Conservation (phyloP, 176 grass and related monocot species). For the Hordeum marinum region DNA sequence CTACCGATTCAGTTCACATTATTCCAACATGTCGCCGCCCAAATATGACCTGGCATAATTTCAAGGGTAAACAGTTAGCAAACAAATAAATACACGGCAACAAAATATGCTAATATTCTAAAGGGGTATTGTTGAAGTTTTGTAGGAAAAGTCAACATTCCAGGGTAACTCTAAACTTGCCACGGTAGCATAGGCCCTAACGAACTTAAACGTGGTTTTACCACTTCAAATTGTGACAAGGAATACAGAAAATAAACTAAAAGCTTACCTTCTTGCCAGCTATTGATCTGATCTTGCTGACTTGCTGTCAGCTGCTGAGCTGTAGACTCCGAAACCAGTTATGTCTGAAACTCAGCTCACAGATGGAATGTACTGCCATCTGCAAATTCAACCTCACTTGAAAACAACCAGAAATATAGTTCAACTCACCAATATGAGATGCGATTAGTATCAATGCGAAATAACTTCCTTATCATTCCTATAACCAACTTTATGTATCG, state of each 20-base stretch:
- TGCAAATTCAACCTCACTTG: conserved; percentile 78
- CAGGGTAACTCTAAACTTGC: background rate
- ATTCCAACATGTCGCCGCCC: conserved; percentile 68
- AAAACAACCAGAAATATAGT: background rate
- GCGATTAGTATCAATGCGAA: background rate
- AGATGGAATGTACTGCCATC: conserved; percentile 70
- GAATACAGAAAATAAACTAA: background rate
- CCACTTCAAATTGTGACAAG: background rate
- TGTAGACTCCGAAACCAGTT: conserved; percentile 59
- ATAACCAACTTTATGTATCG: background rate
- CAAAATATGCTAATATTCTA: background rate
- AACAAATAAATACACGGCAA: background rate
- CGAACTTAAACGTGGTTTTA: background rate
- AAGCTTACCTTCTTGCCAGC: conserved; percentile 69
- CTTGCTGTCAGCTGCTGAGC: conserved; percentile 84
- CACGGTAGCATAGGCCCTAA: background rate
- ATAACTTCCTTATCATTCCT: background rate
- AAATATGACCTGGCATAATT: conserved; percentile 59
- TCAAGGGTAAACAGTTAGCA: background rate
- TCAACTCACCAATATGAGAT: background rate
- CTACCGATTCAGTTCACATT: conserved; percentile 89
- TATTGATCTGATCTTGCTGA: conserved; percentile 51
- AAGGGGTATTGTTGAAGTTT: background rate
- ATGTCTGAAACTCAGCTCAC: conserved; percentile 52
- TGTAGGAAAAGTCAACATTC: background rate